Conservation (phyloP, 768 basidiomycete species). For the Pholiota conissans region DNA sequence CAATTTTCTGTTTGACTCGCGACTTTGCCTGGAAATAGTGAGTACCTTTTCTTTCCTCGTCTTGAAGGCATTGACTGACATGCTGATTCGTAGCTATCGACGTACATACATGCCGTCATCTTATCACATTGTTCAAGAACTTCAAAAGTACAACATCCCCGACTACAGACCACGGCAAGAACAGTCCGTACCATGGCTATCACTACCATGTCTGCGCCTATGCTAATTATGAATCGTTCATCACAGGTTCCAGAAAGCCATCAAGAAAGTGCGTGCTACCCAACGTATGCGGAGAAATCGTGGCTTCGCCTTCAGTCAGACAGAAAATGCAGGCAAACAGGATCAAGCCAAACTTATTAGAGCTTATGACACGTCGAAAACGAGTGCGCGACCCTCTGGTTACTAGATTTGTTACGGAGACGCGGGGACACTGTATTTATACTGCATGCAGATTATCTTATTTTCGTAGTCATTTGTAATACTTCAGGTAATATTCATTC, state of each 20-base stretch:
- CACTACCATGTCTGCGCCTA: background rate
- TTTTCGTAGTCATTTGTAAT: slow-evolving; percentile 20
- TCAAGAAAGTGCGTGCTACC: slow-evolving; percentile 99
- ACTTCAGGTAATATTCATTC: slow-evolving; percentile 4
- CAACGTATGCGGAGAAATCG: slow-evolving; percentile 96
- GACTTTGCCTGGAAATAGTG: slow-evolving; percentile 99
- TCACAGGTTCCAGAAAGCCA: slow-evolving; percentile 94
- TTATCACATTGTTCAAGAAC: slow-evolving; percentile 98
- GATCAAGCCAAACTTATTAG: slow-evolving; percentile 86
- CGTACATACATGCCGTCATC: slow-evolving; percentile 87
- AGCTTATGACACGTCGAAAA: slow-evolving; percentile 85
- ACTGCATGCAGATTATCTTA: slow-evolving; percentile 24
- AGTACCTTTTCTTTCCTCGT: slow-evolving; percentile 30
- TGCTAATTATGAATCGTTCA: slow-evolving; percentile 12
- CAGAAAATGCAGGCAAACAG: slow-evolving; percentile 80
- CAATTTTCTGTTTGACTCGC: slow-evolving; percentile 78
- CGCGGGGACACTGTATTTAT: slow-evolving; percentile 39
- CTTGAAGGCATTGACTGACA: slow-evolving; percentile 10
- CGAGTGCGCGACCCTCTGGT: slow-evolving; percentile 69
- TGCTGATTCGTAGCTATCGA: slow-evolving; percentile 61
- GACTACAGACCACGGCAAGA: slow-evolving; percentile 97
- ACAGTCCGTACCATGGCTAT: slow-evolving; percentile 59
- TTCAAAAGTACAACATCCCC: slow-evolving; percentile 98
- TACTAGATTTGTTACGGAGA: slow-evolving; percentile 44
- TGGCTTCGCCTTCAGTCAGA: slow-evolving; percentile 98